Conservation (phyloP, 306 rosid genomes). For the Cicer bijugum region DNA sequence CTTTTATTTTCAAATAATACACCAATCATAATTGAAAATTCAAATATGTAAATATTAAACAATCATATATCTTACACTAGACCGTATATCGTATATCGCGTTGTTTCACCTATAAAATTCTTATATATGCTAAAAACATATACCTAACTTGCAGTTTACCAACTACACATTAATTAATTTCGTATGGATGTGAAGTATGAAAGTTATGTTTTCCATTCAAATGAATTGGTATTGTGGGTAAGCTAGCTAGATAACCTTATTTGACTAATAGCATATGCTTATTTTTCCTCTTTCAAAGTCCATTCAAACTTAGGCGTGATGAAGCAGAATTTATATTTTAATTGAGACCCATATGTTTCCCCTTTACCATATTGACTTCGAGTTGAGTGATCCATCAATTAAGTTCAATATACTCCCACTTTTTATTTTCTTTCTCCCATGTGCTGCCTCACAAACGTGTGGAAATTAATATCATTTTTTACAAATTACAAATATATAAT, state of each 20-base stretch:
- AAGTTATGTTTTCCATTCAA: constrained; percentile 7
- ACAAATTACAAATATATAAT: background rate
- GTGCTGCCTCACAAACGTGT: background rate
- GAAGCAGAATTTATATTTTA: constrained; percentile 7
- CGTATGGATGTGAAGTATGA: background rate
- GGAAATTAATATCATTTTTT: background rate
- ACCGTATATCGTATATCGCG: no score
- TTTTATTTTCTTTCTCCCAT: background rate
- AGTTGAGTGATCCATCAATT: constrained; percentile 13
- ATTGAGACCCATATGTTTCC: constrained; percentile 1
- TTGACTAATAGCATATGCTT: background rate
- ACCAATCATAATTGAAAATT: no score
- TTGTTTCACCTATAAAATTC: no score
- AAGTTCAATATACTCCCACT: constrained; percentile 2
- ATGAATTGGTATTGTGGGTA: background rate
- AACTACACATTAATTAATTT: background rate
- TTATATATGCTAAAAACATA: no score
- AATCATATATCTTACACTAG: no score
- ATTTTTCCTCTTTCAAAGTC: constrained; percentile 15
- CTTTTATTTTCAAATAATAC: no score
- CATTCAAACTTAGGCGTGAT: constrained; percentile 25
- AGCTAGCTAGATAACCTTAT: background rate
- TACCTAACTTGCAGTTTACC: background rate
- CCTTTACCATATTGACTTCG: background rate
- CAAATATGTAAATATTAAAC: no score